Conservation (phyloP, 345 rosid species). For the Brassica napus region Da-Ae NC_063436.1:550001-550500, state of each 20-base stretch:
- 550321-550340: background rate
- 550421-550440: background rate
- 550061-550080: constrained; percentile 54
- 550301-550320: background rate
- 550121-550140: constrained; percentile 90
- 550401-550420: background rate
- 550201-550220: constrained; percentile 69
- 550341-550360: background rate
- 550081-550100: constrained; percentile 58
- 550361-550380: background rate
- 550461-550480: constrained; percentile 67
- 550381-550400: too few species aligned
- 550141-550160: constrained; percentile 92
- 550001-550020: background rate
- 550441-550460: background rate
- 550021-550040: background rate
- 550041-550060: background rate
- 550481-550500: constrained; percentile 56
- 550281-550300: background rate
- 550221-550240: constrained; percentile 87
- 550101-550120: constrained; percentile 67
- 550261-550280: background rate
- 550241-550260: constrained; percentile 84
- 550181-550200: constrained; percentile 69
- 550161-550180: constrained; percentile 82